Evolutionary conservation across 129 eudicot species (phyloP).

Genomic region (Flaveria robusta): DNA sequence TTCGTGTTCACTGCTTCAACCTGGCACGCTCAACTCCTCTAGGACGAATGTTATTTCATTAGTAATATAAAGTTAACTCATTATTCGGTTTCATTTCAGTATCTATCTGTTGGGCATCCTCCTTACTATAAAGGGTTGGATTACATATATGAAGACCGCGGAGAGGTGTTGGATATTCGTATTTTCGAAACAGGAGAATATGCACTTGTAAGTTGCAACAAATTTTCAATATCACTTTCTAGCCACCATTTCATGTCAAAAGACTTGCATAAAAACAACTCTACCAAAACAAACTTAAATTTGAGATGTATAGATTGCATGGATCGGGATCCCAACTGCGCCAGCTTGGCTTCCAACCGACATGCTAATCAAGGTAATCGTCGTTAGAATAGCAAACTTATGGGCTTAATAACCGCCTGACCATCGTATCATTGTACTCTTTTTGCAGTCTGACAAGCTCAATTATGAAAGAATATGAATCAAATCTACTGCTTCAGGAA

Average conservation of each 20-base stretch:
- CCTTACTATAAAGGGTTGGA: constrained; percentile 91
- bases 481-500: constrained; percentile 25
- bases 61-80: not conserved
- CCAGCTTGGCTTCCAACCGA: constrained; percentile 99
- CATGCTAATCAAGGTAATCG: constrained; percentile 81
- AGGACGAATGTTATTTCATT: not conserved
- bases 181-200: constrained; percentile 93
- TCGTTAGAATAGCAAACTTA: not conserved
- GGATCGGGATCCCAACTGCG: constrained; percentile 96
- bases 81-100: constrained; percentile 41
- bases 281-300: not conserved
- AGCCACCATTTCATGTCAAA: constrained; percentile 14
- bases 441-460: constrained; percentile 77
- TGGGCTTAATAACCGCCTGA: not conserved
- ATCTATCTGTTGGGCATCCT: constrained; percentile 95
- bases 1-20: not conserved
- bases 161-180: constrained; percentile 91
- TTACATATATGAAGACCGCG: constrained; percentile 92
- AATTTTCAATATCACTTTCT: not conserved
- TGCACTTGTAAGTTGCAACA: constrained; percentile 72
- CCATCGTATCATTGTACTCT: not conserved
- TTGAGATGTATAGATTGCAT: constrained; percentile 59
- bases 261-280: constrained; percentile 11
- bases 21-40: not conserved
- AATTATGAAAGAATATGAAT: constrained; percentile 68